Evolutionary conservation across 257 asterid species (phyloP).

Genomic region (Solanum clarkiae): DNA sequence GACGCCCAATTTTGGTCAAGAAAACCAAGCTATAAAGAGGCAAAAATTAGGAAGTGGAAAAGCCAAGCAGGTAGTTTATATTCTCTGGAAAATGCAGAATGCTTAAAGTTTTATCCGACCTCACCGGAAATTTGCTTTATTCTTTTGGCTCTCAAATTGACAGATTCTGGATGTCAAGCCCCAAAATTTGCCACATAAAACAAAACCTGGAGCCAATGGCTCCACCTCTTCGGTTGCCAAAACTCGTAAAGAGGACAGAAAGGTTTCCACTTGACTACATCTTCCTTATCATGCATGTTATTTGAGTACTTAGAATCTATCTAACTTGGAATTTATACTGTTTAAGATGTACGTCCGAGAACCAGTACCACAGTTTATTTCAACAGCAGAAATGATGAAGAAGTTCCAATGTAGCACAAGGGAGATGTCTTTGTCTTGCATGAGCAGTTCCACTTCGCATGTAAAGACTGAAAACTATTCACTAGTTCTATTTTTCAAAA

Average conservation of each 20-base stretch:
- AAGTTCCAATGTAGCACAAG: slow-evolving; percentile 80
- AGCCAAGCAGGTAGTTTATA: slow-evolving; percentile 45
- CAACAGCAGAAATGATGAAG: slow-evolving; percentile 83
- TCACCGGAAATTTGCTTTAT: background rate
- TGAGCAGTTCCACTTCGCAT: slow-evolving; percentile 33
- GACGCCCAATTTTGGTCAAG: slow-evolving; percentile 55
- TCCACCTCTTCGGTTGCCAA: slow-evolving; percentile 29
- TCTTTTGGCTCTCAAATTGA: background rate
- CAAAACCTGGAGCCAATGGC: slow-evolving; percentile 38
- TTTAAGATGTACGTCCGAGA: slow-evolving; percentile 67
- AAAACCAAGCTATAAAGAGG: slow-evolving; percentile 81
- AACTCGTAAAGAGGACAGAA: slow-evolving; percentile 57
- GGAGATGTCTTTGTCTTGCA: slow-evolving; percentile 33
- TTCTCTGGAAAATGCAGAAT: background rate
- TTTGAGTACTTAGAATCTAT: background rate
- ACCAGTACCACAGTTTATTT: slow-evolving; percentile 63
- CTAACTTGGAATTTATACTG: background rate
- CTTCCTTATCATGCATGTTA: background rate
- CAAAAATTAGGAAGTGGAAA: slow-evolving; percentile 90
- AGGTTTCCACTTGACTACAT: slow-evolving; percentile 20
- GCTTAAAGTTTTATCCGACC: background rate
- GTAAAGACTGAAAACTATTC: slow-evolving; percentile 12
- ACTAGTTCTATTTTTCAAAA: background rate
- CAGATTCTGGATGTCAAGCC: slow-evolving; percentile 74
- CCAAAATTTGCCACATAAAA: slow-evolving; percentile 62